phyloP scores from a whole-genome alignment of 2,329 filamentous ascomycete species.

The Phoma sp. region DNA sequence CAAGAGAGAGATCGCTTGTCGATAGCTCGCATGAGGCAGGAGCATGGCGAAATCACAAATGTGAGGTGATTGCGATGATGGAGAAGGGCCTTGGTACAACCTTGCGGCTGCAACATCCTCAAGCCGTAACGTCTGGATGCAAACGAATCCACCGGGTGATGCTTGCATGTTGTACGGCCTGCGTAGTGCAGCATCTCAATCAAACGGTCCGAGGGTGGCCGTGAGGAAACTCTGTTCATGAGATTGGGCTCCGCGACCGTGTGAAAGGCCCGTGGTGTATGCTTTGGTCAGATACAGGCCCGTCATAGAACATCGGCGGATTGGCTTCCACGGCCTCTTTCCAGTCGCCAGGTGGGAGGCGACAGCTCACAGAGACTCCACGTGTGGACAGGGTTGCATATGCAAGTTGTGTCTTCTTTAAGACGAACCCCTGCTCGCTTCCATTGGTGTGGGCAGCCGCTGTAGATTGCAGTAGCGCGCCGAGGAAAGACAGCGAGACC shows the following conservation, averaged over 20 bases:
- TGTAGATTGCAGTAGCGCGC: slow-evolving; percentile 45
- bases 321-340: slow-evolving; percentile 31
- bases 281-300: slow-evolving; percentile 18
- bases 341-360: slow-evolving; percentile 32
- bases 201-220: slow-evolving; percentile 29
- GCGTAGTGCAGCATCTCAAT: slow-evolving; percentile 33
- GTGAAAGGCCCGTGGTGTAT: slow-evolving; percentile 10
- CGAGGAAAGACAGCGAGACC: slow-evolving; percentile 32
- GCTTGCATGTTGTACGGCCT: slow-evolving; percentile 14
- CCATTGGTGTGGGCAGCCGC: slow-evolving; percentile 45
- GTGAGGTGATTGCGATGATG: slow-evolving; percentile 19
- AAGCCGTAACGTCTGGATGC: slow-evolving; percentile 34
- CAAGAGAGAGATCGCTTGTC: slow-evolving; percentile 14
- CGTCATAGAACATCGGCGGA: slow-evolving; percentile 22
- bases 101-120: slow-evolving; percentile 33
- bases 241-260: slow-evolving; percentile 15
- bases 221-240: slow-evolving; percentile 14
- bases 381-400: slow-evolving; percentile 45
- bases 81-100: slow-evolving; percentile 32
- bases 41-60: slow-evolving; percentile 16
- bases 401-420: slow-evolving; percentile 36
- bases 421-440: slow-evolving; percentile 40
- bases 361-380: slow-evolving; percentile 35
- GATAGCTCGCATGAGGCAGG: slow-evolving; percentile 25
- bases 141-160: slow-evolving; percentile 6